phyloP scores from a whole-genome alignment of 108 stramenopile species.

The Cyclotella atomus region DNA sequence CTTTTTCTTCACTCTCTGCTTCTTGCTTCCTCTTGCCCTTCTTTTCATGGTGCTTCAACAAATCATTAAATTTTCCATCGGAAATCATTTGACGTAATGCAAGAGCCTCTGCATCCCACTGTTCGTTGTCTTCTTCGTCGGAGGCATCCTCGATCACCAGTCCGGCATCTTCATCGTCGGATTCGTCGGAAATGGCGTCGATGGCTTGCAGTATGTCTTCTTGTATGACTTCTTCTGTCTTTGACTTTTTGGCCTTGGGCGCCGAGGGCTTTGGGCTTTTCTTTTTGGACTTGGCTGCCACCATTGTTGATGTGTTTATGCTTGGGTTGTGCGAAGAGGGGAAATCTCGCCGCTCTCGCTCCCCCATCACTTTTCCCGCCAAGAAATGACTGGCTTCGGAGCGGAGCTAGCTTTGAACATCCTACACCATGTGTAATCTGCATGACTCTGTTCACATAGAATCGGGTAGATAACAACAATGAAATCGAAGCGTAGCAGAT shows the following conservation, averaged over 20 bases:
- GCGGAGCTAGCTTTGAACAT: neutral
- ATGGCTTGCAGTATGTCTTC: slow-evolving; percentile 41
- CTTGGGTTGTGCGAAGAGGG: too few species aligned
- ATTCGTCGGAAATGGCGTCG: slow-evolving; percentile 56
- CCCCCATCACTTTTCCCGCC: too few species aligned
- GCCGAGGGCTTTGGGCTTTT: neutral
- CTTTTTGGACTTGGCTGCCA: slow-evolving; percentile 11
- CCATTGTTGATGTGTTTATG: slow-evolving; percentile 3
- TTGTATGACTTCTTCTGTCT: slow-evolving; percentile 1
- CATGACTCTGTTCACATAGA: neutral
- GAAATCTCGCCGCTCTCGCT: too few species aligned
- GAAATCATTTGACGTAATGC: slow-evolving; percentile 54
- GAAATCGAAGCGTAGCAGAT: neutral
- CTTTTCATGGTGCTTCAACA: slow-evolving; percentile 7
- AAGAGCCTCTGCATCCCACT: slow-evolving; percentile 61
- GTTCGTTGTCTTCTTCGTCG: slow-evolving; percentile 33
- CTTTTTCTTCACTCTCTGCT: neutral
- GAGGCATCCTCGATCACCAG: slow-evolving; percentile 29
- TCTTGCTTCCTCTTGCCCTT: neutral
- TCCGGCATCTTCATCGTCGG: slow-evolving; percentile 61
- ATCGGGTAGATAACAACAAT: neutral
- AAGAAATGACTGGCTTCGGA: too few species aligned
- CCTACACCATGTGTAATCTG: neutral
- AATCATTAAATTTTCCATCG: slow-evolving; percentile 40
- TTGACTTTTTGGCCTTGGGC: neutral